Conservation (phyloP, 2,329 filamentous ascomycete species). For the Cryphonectria radicalis region DNA sequence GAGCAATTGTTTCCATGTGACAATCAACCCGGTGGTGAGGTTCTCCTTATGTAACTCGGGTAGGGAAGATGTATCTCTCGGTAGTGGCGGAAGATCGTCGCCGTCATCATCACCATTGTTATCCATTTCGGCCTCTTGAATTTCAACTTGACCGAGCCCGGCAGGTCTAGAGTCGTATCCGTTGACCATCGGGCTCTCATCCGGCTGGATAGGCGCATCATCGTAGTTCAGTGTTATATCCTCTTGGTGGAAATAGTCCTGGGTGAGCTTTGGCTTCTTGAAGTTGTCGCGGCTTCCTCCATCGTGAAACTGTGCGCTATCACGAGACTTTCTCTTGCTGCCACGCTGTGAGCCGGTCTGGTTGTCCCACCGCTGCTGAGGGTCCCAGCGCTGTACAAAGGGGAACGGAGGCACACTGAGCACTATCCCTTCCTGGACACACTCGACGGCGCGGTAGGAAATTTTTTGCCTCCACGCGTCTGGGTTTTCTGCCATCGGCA, state of each 20-base stretch:
- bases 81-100: slow-evolving; percentile 69
- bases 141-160: slow-evolving; percentile 1
- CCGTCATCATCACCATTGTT: slow-evolving; percentile 44
- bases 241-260: background rate
- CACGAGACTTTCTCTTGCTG: slow-evolving; percentile 53
- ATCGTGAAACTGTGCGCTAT: slow-evolving; percentile 47
- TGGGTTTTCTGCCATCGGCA: slow-evolving; percentile 49
- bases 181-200: slow-evolving; percentile 37
- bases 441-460: slow-evolving; percentile 80
- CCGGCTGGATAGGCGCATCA: slow-evolving; percentile 34
- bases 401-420: slow-evolving; percentile 84
- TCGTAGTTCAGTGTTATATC: slow-evolving; percentile 47
- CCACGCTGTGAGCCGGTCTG: slow-evolving; percentile 40
- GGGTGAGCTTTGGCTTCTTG: slow-evolving; percentile 56
- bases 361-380: slow-evolving; percentile 60
- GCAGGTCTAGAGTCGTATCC: background rate
- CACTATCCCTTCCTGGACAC: slow-evolving; percentile 69
- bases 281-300: slow-evolving; percentile 33
- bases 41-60: slow-evolving; percentile 53
- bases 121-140: slow-evolving; percentile 38
- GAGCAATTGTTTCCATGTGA: slow-evolving; percentile 70
- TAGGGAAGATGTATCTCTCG: slow-evolving; percentile 59
- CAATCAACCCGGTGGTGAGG: slow-evolving; percentile 62
- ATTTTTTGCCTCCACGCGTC: slow-evolving; percentile 77
- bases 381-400: slow-evolving; percentile 88